Evolutionary conservation across 2,329 filamentous ascomycete genomes (phyloP).

Genomic region (Colletotrichum filicis): DNA sequence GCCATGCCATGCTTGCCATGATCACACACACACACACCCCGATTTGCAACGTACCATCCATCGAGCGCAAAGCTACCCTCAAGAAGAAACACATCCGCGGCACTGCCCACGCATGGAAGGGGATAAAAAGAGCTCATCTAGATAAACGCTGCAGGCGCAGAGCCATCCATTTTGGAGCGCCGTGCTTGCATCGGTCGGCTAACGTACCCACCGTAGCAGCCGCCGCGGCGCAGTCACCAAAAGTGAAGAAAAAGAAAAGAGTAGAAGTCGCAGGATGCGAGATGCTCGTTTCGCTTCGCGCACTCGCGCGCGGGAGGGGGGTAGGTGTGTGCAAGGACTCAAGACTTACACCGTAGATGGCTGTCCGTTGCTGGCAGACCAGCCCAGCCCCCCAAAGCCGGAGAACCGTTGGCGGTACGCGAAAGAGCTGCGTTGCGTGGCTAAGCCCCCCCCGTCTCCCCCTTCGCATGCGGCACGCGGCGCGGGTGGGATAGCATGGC

Average conservation of each 20-base stretch:
- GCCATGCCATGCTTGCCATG: not conserved
- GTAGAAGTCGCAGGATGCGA: not conserved
- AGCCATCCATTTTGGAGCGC: not conserved
- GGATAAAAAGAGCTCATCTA: not conserved
- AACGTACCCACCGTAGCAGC: not conserved
- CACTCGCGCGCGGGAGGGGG: not conserved
- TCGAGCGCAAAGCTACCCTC: not conserved
- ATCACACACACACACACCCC: not conserved
- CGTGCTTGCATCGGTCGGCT: not conserved
- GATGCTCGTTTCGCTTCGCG: not conserved
- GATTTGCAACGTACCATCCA: not conserved
- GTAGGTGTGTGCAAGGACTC: not conserved
- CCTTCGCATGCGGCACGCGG: not conserved
- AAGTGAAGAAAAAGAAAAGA: too few relatives aligned
- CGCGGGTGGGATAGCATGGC: too few relatives aligned
- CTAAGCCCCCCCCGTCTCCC: not conserved
- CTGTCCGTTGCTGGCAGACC: not conserved
- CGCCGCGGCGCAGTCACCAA: not conserved
- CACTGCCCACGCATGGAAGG: not conserved
- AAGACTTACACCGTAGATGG: not conserved
- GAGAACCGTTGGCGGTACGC: not conserved
- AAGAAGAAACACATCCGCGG: not conserved
- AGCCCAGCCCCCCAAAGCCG: not conserved
- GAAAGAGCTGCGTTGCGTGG: not conserved
- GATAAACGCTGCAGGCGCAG: not conserved